Evolutionary conservation across 2,329 filamentous ascomycete species (phyloP).

Genomic region (Nannizzia gypsea): DNA sequence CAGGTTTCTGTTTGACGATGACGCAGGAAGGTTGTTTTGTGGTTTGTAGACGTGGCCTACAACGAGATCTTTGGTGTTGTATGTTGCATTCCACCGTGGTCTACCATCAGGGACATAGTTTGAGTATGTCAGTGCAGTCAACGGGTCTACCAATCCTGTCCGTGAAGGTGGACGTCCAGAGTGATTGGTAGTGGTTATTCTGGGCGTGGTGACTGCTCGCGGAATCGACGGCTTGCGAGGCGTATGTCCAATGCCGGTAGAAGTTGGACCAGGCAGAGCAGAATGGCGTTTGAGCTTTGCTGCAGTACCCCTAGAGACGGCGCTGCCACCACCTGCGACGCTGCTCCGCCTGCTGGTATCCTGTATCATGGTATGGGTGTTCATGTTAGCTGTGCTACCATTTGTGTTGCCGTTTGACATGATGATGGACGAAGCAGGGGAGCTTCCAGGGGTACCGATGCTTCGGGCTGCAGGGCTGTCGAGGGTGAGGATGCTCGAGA

Average conservation of each 20-base stretch:
- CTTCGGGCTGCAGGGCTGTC: slow-evolving; percentile 62
- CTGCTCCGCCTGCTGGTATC: slow-evolving; percentile 39
- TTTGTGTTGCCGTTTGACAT: slow-evolving; percentile 35
- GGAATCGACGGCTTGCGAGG: slow-evolving; percentile 29
- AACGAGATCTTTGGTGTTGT: slow-evolving; percentile 52
- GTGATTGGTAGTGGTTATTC: slow-evolving; percentile 10
- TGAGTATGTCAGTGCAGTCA: not conserved
- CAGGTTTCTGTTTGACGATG: slow-evolving; percentile 39
- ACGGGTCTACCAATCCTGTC: slow-evolving; percentile 20
- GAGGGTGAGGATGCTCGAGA: slow-evolving; percentile 81
- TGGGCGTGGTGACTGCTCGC: slow-evolving; percentile 20
- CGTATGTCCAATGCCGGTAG: slow-evolving; percentile 18
- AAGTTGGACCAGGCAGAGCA: slow-evolving; percentile 32
- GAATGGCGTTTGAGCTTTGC: slow-evolving; percentile 37
- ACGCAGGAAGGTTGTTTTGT: slow-evolving; percentile 48
- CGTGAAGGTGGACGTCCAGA: slow-evolving; percentile 7
- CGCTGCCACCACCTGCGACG: slow-evolving; percentile 23
- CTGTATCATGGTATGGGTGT: slow-evolving; percentile 14
- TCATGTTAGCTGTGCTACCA: slow-evolving; percentile 28
- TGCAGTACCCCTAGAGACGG: slow-evolving; percentile 29
- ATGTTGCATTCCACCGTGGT: slow-evolving; percentile 61
- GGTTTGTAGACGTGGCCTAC: slow-evolving; percentile 59
- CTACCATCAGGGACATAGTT: slow-evolving; percentile 25
- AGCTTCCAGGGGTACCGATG: slow-evolving; percentile 60
- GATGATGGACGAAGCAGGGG: slow-evolving; percentile 55